Evolutionary conservation across 139 green algal genomes (phyloP).

Genomic region (Ostreobium quekettii): DNA sequence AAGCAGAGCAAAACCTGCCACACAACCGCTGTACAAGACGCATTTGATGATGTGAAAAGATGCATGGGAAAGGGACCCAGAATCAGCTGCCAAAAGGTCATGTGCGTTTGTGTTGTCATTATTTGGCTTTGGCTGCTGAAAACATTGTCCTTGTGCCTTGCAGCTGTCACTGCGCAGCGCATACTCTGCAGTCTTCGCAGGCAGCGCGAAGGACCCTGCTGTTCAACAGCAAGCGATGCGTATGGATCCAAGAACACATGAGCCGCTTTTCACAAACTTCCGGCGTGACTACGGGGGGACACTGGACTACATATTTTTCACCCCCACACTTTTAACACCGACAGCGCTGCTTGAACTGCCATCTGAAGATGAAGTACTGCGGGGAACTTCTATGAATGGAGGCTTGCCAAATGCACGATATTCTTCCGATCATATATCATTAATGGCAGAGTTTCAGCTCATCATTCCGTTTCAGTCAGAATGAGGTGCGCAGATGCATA

Average conservation of each 20-base stretch:
- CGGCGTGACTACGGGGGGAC: conserved; percentile 8
- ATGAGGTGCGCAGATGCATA: no score
- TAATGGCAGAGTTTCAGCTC: conserved; percentile 22
- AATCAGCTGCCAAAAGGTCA: neutral
- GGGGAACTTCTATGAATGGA: neutral
- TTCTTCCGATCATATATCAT: conserved; percentile 17
- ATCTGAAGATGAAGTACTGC: conserved; percentile 8
- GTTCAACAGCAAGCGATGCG: conserved; percentile 1
- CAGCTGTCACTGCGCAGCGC: conserved; percentile 4
- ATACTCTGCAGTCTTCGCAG: conserved; percentile 8
- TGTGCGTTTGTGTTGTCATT: neutral
- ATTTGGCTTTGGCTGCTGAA: no score
- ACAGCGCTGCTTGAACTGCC: conserved; percentile 17
- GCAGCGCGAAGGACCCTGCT: neutral
- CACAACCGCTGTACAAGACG: no score
- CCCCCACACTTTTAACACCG: neutral
- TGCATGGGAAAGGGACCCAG: no score
- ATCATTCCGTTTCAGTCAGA: no score
- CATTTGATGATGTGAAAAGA: no score
- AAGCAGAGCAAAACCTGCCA: no score
- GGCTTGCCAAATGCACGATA: conserved; percentile 17
- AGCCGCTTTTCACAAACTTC: conserved; percentile 18
- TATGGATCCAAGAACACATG: conserved; percentile 9
- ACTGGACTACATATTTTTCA: conserved; percentile 19
- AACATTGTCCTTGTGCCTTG: no score